phyloP scores from a whole-genome alignment of 371 early-diverging fungal genomes.

The Actinomortierella ambigua region DNA sequence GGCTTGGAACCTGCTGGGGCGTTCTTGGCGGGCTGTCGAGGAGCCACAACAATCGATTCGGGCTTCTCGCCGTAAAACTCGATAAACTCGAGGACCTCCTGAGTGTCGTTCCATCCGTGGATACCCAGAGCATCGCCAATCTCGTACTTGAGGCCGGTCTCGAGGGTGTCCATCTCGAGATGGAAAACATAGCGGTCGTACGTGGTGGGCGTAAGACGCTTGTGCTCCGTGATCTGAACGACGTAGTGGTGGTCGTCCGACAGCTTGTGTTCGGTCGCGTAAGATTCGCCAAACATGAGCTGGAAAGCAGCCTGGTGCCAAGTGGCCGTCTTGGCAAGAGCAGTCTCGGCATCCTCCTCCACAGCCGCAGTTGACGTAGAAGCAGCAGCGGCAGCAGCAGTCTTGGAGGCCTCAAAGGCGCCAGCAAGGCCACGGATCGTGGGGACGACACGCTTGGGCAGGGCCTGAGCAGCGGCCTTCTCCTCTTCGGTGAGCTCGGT shows the following conservation, averaged over 20 bases:
- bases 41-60: constrained; percentile 64
- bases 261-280: constrained; percentile 52
- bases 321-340: constrained; percentile 49
- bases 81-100: constrained; percentile 76
- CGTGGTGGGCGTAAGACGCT: constrained; percentile 79
- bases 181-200: constrained; percentile 97
- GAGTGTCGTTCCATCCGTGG: constrained; percentile 84
- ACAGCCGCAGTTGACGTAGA: constrained; percentile 9
- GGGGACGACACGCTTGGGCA: constrained; percentile 32
- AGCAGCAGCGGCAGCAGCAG: neutral
- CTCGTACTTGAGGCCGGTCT: constrained; percentile 81
- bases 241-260: constrained; percentile 70
- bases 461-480: constrained; percentile 31
- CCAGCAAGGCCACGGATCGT: constrained; percentile 24
- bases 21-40: constrained; percentile 50
- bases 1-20: constrained; percentile 45
- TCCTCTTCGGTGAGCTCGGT: constrained; percentile 42
- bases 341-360: constrained; percentile 53
- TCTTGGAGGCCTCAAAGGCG: constrained; percentile 30
- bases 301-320: constrained; percentile 73
- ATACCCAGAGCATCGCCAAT: constrained; percentile 95
- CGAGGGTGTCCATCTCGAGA: constrained; percentile 87
- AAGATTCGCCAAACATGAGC: constrained; percentile 84
- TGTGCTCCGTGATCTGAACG: constrained; percentile 75
- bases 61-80: constrained; percentile 74